Percentiles rank a stretch among this genome's conserved stretches.
Evolutionary conservation across 2,329 filamentous ascomycete species (phyloP).

Genomic region (Exophiala sp.): DNA sequence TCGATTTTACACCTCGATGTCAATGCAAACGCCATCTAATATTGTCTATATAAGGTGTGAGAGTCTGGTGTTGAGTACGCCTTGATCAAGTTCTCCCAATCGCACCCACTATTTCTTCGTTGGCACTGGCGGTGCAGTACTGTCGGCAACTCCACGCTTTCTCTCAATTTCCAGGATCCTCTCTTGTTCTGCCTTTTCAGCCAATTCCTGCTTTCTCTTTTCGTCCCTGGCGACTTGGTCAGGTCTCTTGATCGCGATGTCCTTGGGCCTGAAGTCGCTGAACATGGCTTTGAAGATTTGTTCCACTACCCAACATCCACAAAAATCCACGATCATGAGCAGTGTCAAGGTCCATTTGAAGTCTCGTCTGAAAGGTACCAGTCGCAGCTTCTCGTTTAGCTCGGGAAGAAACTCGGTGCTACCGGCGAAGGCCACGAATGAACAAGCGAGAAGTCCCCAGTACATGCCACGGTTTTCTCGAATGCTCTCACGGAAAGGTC

Average conservation of each 20-base stretch:
- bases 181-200: constrained; percentile 34
- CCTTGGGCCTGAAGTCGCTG: constrained; percentile 87
- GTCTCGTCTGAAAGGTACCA: constrained; percentile 82
- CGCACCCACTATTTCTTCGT: not conserved
- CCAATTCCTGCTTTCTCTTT: constrained; percentile 61
- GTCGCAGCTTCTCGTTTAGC: constrained; percentile 86
- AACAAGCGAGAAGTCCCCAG: constrained; percentile 88
- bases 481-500: constrained; percentile 94
- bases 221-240: constrained; percentile 81
- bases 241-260: constrained; percentile 80
- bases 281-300: constrained; percentile 79
- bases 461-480: constrained; percentile 98
- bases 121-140: constrained; percentile 1
- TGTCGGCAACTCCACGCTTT: constrained; percentile 26
- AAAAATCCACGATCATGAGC: constrained; percentile 85
- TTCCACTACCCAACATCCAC: constrained; percentile 82
- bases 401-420: constrained; percentile 94
- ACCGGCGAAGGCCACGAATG: constrained; percentile 86
- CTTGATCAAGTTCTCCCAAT: not conserved
- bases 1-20: no score
- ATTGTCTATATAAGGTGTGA: not conserved
- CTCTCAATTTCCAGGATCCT: constrained; percentile 29
- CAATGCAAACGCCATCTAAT: no score
- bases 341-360: constrained; percentile 84
- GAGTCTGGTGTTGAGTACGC: not conserved